A percentile compares a stretch with the other conserved stretches of the same genome.
Conservation (phyloP, 176 grass and related monocot genomes). For the Musa acuminata region DNA sequence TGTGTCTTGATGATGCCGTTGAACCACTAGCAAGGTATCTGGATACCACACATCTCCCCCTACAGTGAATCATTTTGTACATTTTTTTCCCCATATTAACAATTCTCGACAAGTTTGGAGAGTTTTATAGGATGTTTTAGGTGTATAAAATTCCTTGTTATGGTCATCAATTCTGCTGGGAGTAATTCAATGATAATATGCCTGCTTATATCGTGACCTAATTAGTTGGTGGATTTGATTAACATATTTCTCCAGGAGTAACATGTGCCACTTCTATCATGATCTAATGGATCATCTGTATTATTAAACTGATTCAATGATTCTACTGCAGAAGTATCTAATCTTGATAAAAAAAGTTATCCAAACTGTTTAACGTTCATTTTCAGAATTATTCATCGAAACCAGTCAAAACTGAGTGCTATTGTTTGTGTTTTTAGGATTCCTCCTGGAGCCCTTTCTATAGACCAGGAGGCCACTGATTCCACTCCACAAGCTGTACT, state of each 20-base stretch:
- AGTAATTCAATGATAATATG: neutral
- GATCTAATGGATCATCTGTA: too few relatives aligned
- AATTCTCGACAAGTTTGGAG: neutral
- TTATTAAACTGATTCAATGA: neutral
- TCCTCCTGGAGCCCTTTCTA: constrained; percentile 29
- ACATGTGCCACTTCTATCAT: neutral
- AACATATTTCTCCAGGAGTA: neutral
- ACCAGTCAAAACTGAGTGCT: neutral
- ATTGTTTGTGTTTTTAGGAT: constrained; percentile 34
- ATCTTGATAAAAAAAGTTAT: neutral
- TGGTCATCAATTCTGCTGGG: neutral
- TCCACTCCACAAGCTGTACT: constrained; percentile 42
- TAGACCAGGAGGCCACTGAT: constrained; percentile 34
- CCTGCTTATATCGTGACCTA: neutral
- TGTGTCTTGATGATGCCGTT: constrained; percentile 45
- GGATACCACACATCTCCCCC: neutral
- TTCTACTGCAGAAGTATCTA: neutral
- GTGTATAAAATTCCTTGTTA: neutral
- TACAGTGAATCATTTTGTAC: neutral
- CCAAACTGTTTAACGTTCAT: neutral
- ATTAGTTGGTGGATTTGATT: neutral
- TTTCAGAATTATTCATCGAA: neutral
- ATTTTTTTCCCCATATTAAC: neutral
- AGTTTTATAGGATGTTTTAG: neutral
- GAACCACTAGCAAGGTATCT: constrained; percentile 77